Conservation (phyloP, 2,329 filamentous ascomycete species). For the Aspergillus texensis region DNA sequence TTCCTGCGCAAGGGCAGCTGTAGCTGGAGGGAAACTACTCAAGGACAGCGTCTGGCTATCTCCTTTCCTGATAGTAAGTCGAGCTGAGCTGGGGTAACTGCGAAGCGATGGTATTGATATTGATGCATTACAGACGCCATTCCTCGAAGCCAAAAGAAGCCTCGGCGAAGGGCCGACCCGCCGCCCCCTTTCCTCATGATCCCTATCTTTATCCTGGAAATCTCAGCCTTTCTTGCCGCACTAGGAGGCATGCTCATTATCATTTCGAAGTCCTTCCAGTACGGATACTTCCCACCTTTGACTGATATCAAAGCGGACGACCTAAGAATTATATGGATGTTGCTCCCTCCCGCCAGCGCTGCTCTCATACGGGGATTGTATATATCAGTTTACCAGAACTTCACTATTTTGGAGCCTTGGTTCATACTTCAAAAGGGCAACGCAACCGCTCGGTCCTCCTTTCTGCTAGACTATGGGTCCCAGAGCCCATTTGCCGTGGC, state of each 20-base stretch:
- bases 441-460: constrained; percentile 9
- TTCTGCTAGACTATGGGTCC: constrained; percentile 11
- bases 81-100: background rate
- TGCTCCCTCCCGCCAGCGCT: constrained; percentile 6
- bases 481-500: constrained; percentile 9
- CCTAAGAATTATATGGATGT: background rate
- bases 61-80: background rate
- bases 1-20: constrained; percentile 8
- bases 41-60: background rate
- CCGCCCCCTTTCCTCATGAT: constrained; percentile 13
- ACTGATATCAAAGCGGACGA: constrained; percentile 1
- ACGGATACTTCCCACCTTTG: constrained; percentile 6
- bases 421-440: constrained; percentile 8
- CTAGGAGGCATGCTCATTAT: constrained; percentile 8
- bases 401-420: constrained; percentile 12
- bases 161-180: constrained; percentile 4
- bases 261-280: background rate
- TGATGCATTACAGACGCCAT: constrained; percentile 2
- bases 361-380: constrained; percentile 10
- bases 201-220: constrained; percentile 7
- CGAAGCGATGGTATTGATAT: background rate
- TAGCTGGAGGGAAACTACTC: constrained; percentile 1
- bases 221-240: constrained; percentile 2
- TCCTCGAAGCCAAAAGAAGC: background rate
- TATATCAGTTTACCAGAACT: constrained; percentile 11